Evolutionary conservation across 2,329 filamentous ascomycete genomes (phyloP).

Genomic region (Calonectria ilicicola): DNA sequence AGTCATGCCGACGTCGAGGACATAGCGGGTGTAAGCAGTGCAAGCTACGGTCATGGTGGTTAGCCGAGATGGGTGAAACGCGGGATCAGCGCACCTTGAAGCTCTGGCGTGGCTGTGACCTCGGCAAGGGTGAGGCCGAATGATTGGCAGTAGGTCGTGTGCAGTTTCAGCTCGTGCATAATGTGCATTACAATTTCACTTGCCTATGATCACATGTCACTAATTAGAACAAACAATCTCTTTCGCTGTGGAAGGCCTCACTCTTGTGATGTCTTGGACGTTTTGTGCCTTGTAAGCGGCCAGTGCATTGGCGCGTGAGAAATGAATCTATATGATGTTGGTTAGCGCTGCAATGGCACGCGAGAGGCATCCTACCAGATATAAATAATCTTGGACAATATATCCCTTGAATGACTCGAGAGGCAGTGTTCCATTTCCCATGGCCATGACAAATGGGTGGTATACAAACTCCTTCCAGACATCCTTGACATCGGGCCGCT

Average conservation of each 20-base stretch:
- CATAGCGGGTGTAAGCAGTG: slow-evolving; percentile 85
- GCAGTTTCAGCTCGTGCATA: slow-evolving; percentile 82
- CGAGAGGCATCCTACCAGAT: slow-evolving; percentile 68
- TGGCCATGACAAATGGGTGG: slow-evolving; percentile 83
- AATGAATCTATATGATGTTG: slow-evolving; percentile 75
- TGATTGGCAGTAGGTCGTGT: slow-evolving; percentile 83
- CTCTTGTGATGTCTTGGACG: slow-evolving; percentile 78
- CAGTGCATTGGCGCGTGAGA: slow-evolving; percentile 86
- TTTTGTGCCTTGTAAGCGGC: slow-evolving; percentile 86
- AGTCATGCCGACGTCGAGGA: slow-evolving; percentile 88
- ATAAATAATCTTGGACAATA: slow-evolving; percentile 92
- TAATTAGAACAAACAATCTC: not conserved
- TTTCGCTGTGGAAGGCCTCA: slow-evolving; percentile 50
- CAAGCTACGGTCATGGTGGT: slow-evolving; percentile 63
- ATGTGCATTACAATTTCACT: slow-evolving; percentile 79
- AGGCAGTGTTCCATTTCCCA: slow-evolving; percentile 82
- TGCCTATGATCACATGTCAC: slow-evolving; percentile 40
- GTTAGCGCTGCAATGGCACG: not conserved
- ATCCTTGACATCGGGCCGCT: slow-evolving; percentile 77
- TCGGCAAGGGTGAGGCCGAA: slow-evolving; percentile 82
- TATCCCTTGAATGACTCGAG: slow-evolving; percentile 87
- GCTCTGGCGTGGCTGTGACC: slow-evolving; percentile 80
- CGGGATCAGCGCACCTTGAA: slow-evolving; percentile 66
- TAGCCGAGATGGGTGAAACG: slow-evolving; percentile 2
- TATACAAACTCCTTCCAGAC: slow-evolving; percentile 83